Base-by-base conservation (phyloP, 2,329 filamentous ascomycete genomes). In the Beauveria pseudobassiana region DNA sequence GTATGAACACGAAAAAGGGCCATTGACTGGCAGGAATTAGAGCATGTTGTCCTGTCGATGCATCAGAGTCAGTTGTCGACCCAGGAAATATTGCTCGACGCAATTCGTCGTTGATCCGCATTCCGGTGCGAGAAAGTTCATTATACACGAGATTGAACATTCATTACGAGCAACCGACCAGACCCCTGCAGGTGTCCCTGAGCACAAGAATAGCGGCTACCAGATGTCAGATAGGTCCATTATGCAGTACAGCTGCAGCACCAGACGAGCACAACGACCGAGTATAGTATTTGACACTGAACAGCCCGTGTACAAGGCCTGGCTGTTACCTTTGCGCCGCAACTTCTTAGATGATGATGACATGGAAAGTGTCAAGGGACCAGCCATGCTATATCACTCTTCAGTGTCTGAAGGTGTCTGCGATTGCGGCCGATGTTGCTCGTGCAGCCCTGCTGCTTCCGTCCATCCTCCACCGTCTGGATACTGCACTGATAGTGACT, bases 231-330 rank as follows among this genome's bases (percentile, higher is more conserved):
- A 78, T 12, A 74, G 80, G 22, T 88, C 83, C 60, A 96, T 98
- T 65, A 82, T 93, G 64, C 87, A 93, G 67, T 98, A 95, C 74
- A 92, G 88, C 57, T 83, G 89, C 67, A 96, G 90, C 70, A 77
- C 93, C 20, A 93, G 84, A 75, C 78, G 80, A 5, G 88, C 86
- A 24, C 65, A 67, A 75, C 85, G 63, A 78, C 84, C 60, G 65
- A 75, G 20, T 77, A 76, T 43, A 71, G 69, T 69, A 0, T 89
- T 88, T 76, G 78, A 84, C 40, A 78, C 83, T 43, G 76, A 88
- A n/a, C 91, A 98, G 67, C 90, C 91, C 1, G 95, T 99, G 0
- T 75, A 96, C 5, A 82, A 88, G 67, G 91, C 88, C 0, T 84
- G 93, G 65, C 77, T 88, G 52, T 81, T 96, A 28, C 79, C 88